These are phyloP conservation scores for Skeletonema grethae DNA, from an alignment of 108 stramenopile genomes.

Conservation along the genomic window DNA sequence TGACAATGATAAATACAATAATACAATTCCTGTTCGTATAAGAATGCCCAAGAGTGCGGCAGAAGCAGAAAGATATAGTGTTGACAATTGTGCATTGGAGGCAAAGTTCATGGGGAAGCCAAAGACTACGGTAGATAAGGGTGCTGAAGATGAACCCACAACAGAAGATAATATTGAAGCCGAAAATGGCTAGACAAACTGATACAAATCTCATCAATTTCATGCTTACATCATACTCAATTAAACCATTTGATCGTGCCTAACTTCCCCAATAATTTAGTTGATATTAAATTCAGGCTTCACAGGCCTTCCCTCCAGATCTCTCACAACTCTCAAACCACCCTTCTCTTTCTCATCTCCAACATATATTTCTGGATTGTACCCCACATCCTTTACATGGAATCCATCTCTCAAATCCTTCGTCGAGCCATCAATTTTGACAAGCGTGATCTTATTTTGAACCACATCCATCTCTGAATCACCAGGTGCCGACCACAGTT, in stretches of 20 bases:
- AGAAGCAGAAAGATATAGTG: constrained; percentile 66
- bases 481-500: constrained; percentile 81
- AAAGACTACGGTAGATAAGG: background rate
- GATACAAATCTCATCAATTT: background rate
- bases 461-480: constrained; percentile 88
- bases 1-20: constrained; percentile 27
- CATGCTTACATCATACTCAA: background rate
- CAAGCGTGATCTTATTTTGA: constrained; percentile 66
- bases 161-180: background rate
- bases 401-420: constrained; percentile 61
- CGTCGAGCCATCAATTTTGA: constrained; percentile 54
- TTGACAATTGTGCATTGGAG: constrained; percentile 77
- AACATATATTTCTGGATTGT: constrained; percentile 88
- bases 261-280: background rate
- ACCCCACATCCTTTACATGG: constrained; percentile 63
- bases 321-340: constrained; percentile 69
- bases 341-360: constrained; percentile 78
- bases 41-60: constrained; percentile 62
- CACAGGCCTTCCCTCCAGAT: constrained; percentile 63
- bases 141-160: background rate
- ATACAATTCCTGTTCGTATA: constrained; percentile 65
- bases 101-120: constrained; percentile 58
- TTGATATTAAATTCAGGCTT: constrained; percentile 73
- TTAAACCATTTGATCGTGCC: too few relatives aligned
- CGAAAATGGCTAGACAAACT: background rate